Evolutionary conservation across 805 yeast species (phyloP).

Genomic region (Wickerhamomyces chambardii): DNA sequence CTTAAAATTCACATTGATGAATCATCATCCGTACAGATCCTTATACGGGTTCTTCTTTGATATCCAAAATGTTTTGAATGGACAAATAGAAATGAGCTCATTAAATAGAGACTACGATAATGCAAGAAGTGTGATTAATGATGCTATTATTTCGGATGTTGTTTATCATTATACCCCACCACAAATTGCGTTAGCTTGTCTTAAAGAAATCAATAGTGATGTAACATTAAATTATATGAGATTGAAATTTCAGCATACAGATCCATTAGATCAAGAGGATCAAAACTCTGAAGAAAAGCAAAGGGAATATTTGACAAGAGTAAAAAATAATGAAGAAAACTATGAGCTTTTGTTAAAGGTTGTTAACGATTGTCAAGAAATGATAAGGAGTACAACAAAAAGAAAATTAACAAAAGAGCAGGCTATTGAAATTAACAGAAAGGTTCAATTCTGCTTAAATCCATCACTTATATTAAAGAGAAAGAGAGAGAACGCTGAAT

Average conservation of each 20-base stretch:
- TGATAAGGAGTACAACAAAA: constrained; percentile 32
- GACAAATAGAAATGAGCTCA: constrained; percentile 37
- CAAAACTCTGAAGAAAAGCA: constrained; percentile 2
- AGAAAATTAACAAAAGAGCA: constrained; percentile 48
- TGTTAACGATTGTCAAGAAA: constrained; percentile 37
- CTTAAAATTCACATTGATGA: constrained; percentile 68
- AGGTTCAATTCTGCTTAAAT: constrained; percentile 51
- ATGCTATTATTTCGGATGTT: constrained; percentile 69
- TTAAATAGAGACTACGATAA: constrained; percentile 64
- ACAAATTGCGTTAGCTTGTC: constrained; percentile 86
- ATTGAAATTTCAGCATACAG: constrained; percentile 39
- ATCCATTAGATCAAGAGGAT: constrained; percentile 10
- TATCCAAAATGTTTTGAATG: constrained; percentile 50
- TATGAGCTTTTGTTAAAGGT: constrained; percentile 35
- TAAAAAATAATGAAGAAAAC: constrained; percentile 7
- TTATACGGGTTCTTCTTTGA: constrained; percentile 94
- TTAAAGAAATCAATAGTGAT: constrained; percentile 56
- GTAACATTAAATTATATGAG: constrained; percentile 59
- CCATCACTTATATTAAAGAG: constrained; percentile 46
- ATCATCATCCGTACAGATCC: constrained; percentile 85
- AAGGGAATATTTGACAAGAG: constrained; percentile 9
- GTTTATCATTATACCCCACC: constrained; percentile 83
- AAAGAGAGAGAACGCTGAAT: constrained; percentile 21
- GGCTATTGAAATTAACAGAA: constrained; percentile 53
- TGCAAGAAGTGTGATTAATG: constrained; percentile 57